phyloP scores from a whole-genome alignment of 768 basidiomycete genomes.

The Dendrothele bispora region DNA sequence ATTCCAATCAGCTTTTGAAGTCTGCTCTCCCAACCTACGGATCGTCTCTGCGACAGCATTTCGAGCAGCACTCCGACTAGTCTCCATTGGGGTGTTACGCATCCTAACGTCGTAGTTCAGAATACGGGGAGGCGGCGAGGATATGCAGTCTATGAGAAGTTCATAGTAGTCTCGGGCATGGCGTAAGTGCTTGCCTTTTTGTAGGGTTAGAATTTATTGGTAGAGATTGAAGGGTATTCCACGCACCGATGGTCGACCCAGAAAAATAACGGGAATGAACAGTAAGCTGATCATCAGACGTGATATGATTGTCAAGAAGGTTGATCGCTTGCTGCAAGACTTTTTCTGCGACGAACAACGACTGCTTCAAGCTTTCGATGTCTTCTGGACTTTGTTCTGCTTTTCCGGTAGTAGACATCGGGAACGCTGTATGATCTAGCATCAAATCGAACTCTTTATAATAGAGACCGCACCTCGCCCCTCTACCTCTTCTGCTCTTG shows the following conservation, averaged over 20 bases:
- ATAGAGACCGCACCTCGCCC: too few relatives aligned
- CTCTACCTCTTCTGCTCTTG: too few relatives aligned
- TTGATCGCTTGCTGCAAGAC: conserved; percentile 74
- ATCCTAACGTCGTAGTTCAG: conserved; percentile 78
- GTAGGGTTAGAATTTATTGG: too few relatives aligned
- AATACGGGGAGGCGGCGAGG: conserved; percentile 46
- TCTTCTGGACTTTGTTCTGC: conserved; percentile 17
- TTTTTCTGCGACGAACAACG: conserved; percentile 65
- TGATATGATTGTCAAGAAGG: conserved; percentile 64
- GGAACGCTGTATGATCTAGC: too few relatives aligned
- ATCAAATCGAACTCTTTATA: too few relatives aligned
- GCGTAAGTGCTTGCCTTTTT: conserved; percentile 87
- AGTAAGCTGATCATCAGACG: conserved; percentile 68
- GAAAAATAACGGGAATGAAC: conserved; percentile 72
- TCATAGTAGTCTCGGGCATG: conserved; percentile 85
- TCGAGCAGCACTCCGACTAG: conserved; percentile 56
- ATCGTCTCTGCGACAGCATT: conserved; percentile 57
- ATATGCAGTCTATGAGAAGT: conserved; percentile 58
- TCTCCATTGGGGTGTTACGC: conserved; percentile 86
- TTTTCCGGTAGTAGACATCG: conserved; percentile 26
- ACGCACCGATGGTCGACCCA: conserved; percentile 83
- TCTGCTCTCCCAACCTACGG: conserved; percentile 51
- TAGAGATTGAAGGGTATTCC: too few relatives aligned
- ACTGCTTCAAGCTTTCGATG: conserved; percentile 40
- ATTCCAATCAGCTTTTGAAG: conserved; percentile 48